Evolutionary conservation across 1,139 yeast species (phyloP).

Genomic region (Saccharomyces hybrid): DNA sequence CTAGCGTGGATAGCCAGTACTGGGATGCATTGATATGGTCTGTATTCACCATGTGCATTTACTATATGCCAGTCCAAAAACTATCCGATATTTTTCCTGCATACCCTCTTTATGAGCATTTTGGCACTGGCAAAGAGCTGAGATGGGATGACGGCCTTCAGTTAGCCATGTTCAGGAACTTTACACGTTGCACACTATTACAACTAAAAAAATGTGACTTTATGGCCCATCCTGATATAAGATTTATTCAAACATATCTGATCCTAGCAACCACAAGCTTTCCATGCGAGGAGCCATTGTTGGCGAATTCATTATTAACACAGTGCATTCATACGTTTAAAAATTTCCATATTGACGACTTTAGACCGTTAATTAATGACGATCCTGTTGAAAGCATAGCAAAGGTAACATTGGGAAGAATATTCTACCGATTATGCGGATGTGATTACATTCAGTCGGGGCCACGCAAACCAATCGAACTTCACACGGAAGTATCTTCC

Average conservation of each 20-base stretch:
- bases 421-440: slow-evolving; percentile 25
- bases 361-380: slow-evolving; percentile 18
- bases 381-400: slow-evolving; percentile 18
- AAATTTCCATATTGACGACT: slow-evolving; percentile 16
- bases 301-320: slow-evolving; percentile 17
- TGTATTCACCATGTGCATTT: slow-evolving; percentile 22
- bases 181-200: slow-evolving; percentile 13
- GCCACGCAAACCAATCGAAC: slow-evolving; percentile 17
- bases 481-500: slow-evolving; percentile 24
- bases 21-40: slow-evolving; percentile 27
- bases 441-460: slow-evolving; percentile 24
- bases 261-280: slow-evolving; percentile 24
- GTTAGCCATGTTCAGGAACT: slow-evolving; percentile 8
- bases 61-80: slow-evolving; percentile 20
- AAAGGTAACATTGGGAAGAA: slow-evolving; percentile 20
- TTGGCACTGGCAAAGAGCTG: slow-evolving; percentile 4
- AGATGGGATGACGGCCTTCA: slow-evolving; percentile 15
- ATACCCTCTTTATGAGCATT: slow-evolving; percentile 7
- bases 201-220: slow-evolving; percentile 16
- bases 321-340: slow-evolving; percentile 23
- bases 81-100: slow-evolving; percentile 10
- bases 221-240: slow-evolving; percentile 21
- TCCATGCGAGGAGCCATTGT: slow-evolving; percentile 8
- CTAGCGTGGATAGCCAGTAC: slow-evolving; percentile 16
- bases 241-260: slow-evolving; percentile 21